Evolutionary conservation across 2,329 filamentous ascomycete genomes (phyloP), one percentile per base, ranked within the genome.

Genomic region (Clarireedia hainanense): DNA sequence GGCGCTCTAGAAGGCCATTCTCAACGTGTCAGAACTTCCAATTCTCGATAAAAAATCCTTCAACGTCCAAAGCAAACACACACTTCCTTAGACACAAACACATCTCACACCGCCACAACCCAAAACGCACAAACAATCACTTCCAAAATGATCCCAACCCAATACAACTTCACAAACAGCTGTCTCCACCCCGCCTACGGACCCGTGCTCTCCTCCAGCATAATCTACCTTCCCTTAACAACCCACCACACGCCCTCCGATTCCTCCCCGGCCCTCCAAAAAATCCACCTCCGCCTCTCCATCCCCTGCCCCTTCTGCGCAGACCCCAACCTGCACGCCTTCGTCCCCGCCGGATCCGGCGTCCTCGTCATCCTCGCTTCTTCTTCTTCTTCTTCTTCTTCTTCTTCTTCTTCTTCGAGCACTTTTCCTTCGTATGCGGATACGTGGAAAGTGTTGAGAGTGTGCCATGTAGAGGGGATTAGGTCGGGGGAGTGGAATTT

Each of bases 281-380:
- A 43, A 17, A 40, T 52, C 2, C 36, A 52, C 10, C 42, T 61
- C 20, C 14, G 15, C 3, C 47, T 63, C 34, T 34, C 39, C 2
- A 56, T 58, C 14, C 23, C n/a, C 20, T 65, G 63, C 39, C 60
- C 60, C 7, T 64, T 61, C 58, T 63, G 61, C 34, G 20, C 24
- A 6, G 36, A 27, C 34, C 17, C 24, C 26, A n/a, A 27, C 23
- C 43, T 23, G 2, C 46, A 37, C 24, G 9, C 15, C 5, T 23
- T 6, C 4, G 36, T 47, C 3, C 30, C 51, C 1, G 17, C 55
- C 1, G 57, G 61, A 2, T 46, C 43, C 7, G 61, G 62, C 2
- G 14, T 63, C 7, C 50, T 63, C 15, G 48, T 20, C 1, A 54
- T 60, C 5, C 34, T 63, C 3, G 27, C 17, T 24, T 20, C 20